phyloP scores from a whole-genome alignment of 495 filamentous ascomycete species.

The Astrothelium macrocarpum region DNA sequence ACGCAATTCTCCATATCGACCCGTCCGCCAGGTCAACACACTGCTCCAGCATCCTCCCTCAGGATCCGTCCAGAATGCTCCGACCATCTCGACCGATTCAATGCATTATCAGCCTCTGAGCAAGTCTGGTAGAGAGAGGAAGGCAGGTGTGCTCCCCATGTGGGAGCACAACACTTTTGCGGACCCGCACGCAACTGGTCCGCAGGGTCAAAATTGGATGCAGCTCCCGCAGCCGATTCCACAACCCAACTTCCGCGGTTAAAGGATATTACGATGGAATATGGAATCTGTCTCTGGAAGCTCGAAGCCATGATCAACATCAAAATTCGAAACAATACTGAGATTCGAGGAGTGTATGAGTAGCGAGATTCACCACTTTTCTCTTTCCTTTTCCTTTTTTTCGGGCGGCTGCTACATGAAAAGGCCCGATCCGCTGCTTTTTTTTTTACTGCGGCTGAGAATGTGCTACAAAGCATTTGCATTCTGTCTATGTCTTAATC shows the following conservation, averaged over 20 bases:
- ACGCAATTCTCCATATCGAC: conserved; percentile 79
- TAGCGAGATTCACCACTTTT: too few relatives aligned
- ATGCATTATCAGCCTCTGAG: conserved; percentile 96
- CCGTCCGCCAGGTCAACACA: conserved; percentile 78
- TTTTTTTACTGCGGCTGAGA: background rate
- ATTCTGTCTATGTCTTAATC: background rate
- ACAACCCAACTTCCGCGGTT: conserved; percentile 2
- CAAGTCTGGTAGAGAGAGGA: conserved; percentile 60
- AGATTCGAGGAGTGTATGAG: background rate
- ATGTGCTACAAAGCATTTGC: conserved; percentile 1
- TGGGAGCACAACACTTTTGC: background rate
- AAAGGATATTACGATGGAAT: background rate
- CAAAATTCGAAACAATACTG: too few relatives aligned
- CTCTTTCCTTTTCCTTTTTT: too few relatives aligned
- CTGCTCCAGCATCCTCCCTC: conserved; percentile 82
- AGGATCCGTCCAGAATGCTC: conserved; percentile 62
- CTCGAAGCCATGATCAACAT: background rate
- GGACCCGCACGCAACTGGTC: background rate
- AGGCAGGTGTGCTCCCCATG: conserved; percentile 66
- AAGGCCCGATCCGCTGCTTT: background rate
- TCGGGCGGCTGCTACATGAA: background rate
- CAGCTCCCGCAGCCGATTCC: background rate
- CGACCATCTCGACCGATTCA: conserved; percentile 56
- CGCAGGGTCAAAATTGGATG: conserved; percentile 3
- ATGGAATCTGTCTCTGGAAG: background rate